Conservation (phyloP, 2,329 filamentous ascomycete species). For the Laburnicola sp. region DNA sequence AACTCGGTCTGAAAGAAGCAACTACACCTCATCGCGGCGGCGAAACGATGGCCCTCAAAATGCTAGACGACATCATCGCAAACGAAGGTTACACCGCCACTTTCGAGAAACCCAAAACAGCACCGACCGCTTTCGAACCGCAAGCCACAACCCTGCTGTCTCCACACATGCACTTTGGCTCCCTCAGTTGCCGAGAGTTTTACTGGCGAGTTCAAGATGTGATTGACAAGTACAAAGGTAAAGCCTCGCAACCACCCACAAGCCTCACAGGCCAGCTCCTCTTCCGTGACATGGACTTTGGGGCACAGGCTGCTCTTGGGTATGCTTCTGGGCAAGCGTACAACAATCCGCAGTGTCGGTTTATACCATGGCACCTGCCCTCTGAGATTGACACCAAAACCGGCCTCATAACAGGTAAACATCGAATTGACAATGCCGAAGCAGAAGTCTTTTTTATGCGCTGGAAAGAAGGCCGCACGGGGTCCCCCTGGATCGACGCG, state of each 20-base stretch:
- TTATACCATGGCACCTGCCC: conserved; percentile 77
- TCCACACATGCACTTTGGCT: conserved; percentile 74
- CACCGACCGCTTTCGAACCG: conserved; percentile 72
- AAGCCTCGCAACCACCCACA: conserved; percentile 61
- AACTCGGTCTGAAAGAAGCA: conserved; percentile 64
- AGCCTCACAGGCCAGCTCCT: conserved; percentile 72
- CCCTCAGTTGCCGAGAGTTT: conserved; percentile 69
- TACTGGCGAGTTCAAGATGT: conserved; percentile 72
- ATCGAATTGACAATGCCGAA: conserved; percentile 64
- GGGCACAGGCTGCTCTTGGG: conserved; percentile 70
- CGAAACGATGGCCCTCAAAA: conserved; percentile 65
- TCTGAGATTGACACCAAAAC: conserved; percentile 56
- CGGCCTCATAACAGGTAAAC: conserved; percentile 59
- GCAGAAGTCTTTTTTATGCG: conserved; percentile 69
- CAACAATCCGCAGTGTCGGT: conserved; percentile 68
- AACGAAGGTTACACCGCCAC: conserved; percentile 70
- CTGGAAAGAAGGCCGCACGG: conserved; percentile 70
- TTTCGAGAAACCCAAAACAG: conserved; percentile 76
- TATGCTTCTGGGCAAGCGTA: conserved; percentile 65
- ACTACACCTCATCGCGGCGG: conserved; percentile 71
- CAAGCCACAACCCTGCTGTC: conserved; percentile 74
- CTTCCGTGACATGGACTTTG: conserved; percentile 85
- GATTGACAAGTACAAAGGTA: conserved; percentile 61
- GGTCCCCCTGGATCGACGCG: conserved; percentile 80
- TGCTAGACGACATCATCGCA: conserved; percentile 61